Evolutionary conservation across 1,284 basidiomycete species (phyloP), one percentile per base, ranked within the genome.

Genomic region (Sanguinoderma infundibulare): DNA sequence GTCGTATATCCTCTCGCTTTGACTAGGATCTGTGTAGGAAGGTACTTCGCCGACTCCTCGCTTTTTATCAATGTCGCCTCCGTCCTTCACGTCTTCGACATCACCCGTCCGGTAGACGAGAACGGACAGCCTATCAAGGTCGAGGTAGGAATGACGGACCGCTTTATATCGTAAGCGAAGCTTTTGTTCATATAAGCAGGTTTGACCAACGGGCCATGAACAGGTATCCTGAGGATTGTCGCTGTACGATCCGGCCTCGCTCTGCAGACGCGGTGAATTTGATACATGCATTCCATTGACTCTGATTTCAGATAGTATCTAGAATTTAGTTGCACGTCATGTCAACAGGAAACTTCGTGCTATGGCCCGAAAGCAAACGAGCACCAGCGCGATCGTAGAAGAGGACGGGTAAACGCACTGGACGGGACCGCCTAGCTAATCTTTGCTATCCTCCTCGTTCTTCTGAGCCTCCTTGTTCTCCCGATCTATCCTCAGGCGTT

Each of bases 221-320:
- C 52, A 80, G 80, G 7, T 35, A 36, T 24, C 50, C 35, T 2
- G 50, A 52, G 32, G 50, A 52, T 17, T 52, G n/a, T 52, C 32
- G 50, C 5, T 35, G 34, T 22, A 35, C 34, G 6, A 52, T 52
- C 34, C 22, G 24, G 34, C 20, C 34, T 35, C 50, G 50, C 12
- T 52, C 34, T 15, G 35, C 20, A 34, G 22, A 22, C 24, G n/a
- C 50, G 10, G 34, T 8, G 20, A 34, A 22, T 24, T 52, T 52
- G 24, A 52, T 52, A 32, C n/a, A 32, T 3, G 30, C 17, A 49
- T 28, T 26, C 20, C 28, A n/a, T 20, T n/a, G 46, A 32, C 28
- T 9, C 17, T 17, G 28, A 24, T 14, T 7, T 35, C 7, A 35
- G 28, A 17, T 36, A 12, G 10, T 20, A 26, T 30, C 2, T 22